phyloP scores from a whole-genome alignment of 495 filamentous ascomycete genomes.

The Aspergillus heteromorphus region DNA sequence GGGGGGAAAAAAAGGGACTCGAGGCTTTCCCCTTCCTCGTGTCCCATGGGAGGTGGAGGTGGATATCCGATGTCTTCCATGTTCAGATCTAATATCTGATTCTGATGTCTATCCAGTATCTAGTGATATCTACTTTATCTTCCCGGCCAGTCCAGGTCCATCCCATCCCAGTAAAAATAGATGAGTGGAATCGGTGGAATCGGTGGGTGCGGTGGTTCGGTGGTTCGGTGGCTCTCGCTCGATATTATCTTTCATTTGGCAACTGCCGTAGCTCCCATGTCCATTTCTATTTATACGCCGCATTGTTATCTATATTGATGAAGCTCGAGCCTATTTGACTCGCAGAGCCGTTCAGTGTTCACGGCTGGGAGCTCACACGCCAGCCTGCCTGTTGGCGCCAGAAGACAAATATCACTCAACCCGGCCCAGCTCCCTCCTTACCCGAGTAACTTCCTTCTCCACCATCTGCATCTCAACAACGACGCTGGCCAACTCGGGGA shows the following conservation, averaged over 20 bases:
- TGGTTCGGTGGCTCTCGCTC: neutral
- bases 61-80: too few species aligned
- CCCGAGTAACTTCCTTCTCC: slow-evolving; percentile 59
- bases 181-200: neutral
- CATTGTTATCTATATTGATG: neutral
- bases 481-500: slow-evolving; percentile 42
- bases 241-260: neutral
- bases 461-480: slow-evolving; percentile 64
- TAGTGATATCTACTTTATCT: too few species aligned
- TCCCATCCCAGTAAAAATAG: neutral
- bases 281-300: neutral
- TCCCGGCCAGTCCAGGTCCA: neutral
- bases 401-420: neutral
- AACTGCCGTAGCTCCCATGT: neutral
- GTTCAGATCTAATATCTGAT: too few species aligned
- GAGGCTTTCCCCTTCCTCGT: too few species aligned
- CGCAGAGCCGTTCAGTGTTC: too few species aligned
- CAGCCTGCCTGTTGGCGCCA: neutral
- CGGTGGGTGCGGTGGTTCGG: neutral
- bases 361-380: too few species aligned
- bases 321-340: too few species aligned
- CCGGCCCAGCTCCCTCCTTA: slow-evolving; percentile 31
- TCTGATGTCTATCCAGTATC: too few species aligned
- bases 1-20: too few species aligned
- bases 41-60: too few species aligned